Conservation (phyloP, 129 eudicot genomes). For the Helichrysum umbraculigerum region DNA sequence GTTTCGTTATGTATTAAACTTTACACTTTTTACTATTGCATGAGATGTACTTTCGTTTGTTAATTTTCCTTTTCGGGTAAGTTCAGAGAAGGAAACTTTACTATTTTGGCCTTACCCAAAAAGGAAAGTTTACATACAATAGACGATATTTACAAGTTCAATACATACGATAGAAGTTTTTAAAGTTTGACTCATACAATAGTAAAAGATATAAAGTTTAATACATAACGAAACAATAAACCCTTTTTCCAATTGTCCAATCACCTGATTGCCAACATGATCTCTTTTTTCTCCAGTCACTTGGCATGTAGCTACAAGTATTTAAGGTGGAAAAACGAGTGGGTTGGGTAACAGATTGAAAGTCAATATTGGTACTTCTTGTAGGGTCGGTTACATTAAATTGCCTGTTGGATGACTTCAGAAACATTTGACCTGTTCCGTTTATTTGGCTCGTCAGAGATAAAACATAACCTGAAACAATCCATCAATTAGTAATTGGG, state of each 20-base stretch:
- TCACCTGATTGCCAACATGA: constrained; percentile 7
- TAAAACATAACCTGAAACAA: not conserved
- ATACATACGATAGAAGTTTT: no score
- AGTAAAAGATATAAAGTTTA: no score
- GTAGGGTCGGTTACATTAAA: not conserved
- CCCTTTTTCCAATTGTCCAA: not conserved
- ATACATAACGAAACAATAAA: no score
- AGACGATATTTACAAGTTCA: no score
- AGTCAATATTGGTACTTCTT: not conserved
- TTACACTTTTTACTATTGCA: no score
- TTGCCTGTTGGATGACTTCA: not conserved
- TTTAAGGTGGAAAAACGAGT: not conserved
- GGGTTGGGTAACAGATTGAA: not conserved
- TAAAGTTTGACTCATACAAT: no score
- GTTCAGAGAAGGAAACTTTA: no score
- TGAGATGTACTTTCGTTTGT: no score
- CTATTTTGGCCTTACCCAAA: no score
- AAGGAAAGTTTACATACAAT: not conserved
- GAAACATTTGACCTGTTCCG: not conserved
- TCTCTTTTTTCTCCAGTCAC: not conserved
- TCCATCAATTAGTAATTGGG: not conserved
- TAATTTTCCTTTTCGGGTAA: no score
- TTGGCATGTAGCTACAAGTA: not conserved
- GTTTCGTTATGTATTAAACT: no score
- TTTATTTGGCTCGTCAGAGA: not conserved